Evolutionary conservation across 1,284 basidiomycete species (phyloP), one percentile per base, ranked within the genome.

Genomic region (Trichosporon asahii): DNA sequence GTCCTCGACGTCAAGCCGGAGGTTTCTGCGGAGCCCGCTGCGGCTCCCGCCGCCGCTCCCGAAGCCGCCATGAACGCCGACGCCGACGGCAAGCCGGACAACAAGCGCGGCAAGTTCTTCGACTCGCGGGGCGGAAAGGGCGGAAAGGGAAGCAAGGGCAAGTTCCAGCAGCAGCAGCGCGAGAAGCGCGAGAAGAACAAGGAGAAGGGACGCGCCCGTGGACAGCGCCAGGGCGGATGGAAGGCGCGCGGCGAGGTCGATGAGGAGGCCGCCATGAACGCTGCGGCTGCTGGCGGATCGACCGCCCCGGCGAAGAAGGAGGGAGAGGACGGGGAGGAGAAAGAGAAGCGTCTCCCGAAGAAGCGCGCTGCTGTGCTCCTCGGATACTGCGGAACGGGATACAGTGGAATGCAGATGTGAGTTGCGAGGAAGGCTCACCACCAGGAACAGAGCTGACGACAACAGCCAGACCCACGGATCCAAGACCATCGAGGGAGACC

Each of bases 371-470:
- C 86, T 0, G 78, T 88, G 25, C 74, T 87, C 44, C 77, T 88
- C 35, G 87, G 87, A 8, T 83, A 81, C 71, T 87, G 85, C 74
- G 87, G 87, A 15, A 84, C 85, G 5, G 87, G 83, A 0, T 98
- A 91, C 82, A 91, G 88, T 76, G 96, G 96, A 29, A 96, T 98
- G 90, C 96, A 99, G 85, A 93, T 97, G 94, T 96, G 81, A 80
- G 91, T 86, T 60, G 57, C 8, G n/a, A 15, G 57, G 27, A 27
- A 25, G 40, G 29, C 15, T n/a, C n/a, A n/a, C n/a, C n/a, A n/a
- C n/a, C n/a, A n/a, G n/a, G n/a, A n/a, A 18, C 12, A 29, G 6
- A n/a, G 27, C 49, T 63, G 37, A 64, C 37, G 14, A 14, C 0
- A 12, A 37, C 49, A 80, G 80, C 57, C 83, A 83, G 70, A 79